Conservation (phyloP, 371 early-diverging fungal genomes). For the Mortierella sp. region DNA sequence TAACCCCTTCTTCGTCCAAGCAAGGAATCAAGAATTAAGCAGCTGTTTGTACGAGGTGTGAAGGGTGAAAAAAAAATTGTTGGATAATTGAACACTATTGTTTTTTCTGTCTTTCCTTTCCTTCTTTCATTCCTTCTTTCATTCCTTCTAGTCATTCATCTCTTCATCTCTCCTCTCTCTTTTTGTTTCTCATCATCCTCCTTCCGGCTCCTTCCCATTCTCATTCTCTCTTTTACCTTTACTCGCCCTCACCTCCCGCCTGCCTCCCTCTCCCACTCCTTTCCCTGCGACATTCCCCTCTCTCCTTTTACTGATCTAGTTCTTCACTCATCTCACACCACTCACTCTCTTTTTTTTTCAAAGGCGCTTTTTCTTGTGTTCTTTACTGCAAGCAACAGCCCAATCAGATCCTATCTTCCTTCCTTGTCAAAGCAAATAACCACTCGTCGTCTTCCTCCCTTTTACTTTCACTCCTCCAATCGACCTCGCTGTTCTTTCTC, state of each 20-base stretch:
- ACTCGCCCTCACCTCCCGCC: not conserved
- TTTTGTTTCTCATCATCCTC: not conserved
- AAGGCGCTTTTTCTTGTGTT: not conserved
- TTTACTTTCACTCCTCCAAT: not conserved
- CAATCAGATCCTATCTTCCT: not conserved
- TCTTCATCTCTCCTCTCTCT: not conserved
- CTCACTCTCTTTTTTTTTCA: not conserved
- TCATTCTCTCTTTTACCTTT: not conserved
- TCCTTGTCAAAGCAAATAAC: not conserved
- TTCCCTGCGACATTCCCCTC: not conserved
- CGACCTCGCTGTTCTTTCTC: not conserved
- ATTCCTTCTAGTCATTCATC: not conserved
- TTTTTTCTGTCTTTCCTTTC: not conserved
- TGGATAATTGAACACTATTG: not conserved
- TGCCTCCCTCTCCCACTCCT: not conserved
- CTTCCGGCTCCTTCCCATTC: not conserved
- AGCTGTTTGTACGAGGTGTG: not conserved
- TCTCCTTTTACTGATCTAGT: slow-evolving; percentile 7
- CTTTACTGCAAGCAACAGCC: not conserved
- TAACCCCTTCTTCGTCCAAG: not conserved
- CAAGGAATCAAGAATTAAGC: not conserved
- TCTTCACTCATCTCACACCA: slow-evolving; percentile 5
- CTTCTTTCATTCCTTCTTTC: not conserved
- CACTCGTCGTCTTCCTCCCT: not conserved
- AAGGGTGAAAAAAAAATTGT: not conserved